Evolutionary conservation across 139 green algal species (phyloP).

Genomic region (Chlamydomonas sp.): DNA sequence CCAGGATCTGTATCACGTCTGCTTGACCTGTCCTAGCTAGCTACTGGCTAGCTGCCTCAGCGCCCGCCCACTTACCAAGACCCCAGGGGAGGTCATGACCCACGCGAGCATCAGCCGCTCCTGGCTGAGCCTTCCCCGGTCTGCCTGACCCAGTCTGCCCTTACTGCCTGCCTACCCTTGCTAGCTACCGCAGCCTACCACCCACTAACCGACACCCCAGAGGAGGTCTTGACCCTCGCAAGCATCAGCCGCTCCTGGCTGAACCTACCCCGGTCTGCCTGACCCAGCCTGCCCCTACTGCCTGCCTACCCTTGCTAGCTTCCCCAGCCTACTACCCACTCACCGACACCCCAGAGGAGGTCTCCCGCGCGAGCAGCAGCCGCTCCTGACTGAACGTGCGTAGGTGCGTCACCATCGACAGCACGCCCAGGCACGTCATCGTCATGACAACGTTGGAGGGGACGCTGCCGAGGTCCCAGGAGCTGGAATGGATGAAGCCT

Average conservation of each 20-base stretch:
- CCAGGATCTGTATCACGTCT: too few species aligned
- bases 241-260: slow-evolving; percentile 15
- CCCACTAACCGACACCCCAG: slow-evolving; percentile 26
- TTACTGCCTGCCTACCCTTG: too few species aligned
- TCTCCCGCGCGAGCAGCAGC: slow-evolving; percentile 29
- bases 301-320: too few species aligned
- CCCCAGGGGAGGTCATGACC: slow-evolving; percentile 19
- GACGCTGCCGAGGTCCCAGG: slow-evolving; percentile 21
- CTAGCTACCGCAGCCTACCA: too few species aligned
- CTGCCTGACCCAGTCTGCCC: too few species aligned
- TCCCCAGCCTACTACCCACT: too few species aligned
- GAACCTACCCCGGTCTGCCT: slow-evolving; percentile 42
- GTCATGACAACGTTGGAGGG: slow-evolving; percentile 34
- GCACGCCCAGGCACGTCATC: slow-evolving; percentile 39
- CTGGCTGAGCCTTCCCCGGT: slow-evolving; percentile 32
- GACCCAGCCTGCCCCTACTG: too few species aligned
- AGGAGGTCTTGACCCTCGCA: slow-evolving; percentile 20
- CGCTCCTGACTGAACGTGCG: slow-evolving; percentile 26
- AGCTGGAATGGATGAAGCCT: slow-evolving; percentile 21
- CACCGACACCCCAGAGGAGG: slow-evolving; percentile 20
- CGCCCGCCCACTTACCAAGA: too few species aligned
- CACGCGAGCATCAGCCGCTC: slow-evolving; percentile 21
- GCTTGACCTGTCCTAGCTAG: too few species aligned
- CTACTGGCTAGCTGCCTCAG: too few species aligned
- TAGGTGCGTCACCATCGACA: slow-evolving; percentile 31